Percentiles rank a stretch among this genome's conserved stretches.
These are phyloP conservation scores for Plasmodium blacklocki DNA, from an alignment of 169 alveolate species.

Conservation along the genomic window DNA sequence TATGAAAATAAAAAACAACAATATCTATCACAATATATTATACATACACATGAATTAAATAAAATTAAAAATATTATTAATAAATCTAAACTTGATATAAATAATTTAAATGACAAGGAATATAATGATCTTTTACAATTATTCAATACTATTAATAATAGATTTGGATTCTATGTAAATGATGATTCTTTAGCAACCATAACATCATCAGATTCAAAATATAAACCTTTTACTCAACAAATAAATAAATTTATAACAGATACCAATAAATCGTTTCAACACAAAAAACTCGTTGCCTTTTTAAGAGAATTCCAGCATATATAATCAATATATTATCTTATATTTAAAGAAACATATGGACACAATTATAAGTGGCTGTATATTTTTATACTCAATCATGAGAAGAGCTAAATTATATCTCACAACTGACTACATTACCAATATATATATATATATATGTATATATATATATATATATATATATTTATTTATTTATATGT, in stretches of 20 bases:
- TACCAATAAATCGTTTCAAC: constrained; percentile 14
- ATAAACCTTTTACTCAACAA: background rate
- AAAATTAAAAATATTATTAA: constrained; percentile 7
- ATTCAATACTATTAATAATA: constrained; percentile 24
- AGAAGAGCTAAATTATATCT: no score
- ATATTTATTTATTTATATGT: no score
- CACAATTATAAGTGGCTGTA: no score
- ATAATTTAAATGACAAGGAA: constrained; percentile 31
- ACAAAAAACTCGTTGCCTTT: constrained; percentile 27
- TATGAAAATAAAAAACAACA: constrained; percentile 41
- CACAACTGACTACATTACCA: no score
- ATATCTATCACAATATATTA: constrained; percentile 23
- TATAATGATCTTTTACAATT: constrained; percentile 12
- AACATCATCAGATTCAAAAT: constrained; percentile 1
- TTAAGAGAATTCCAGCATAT: constrained; percentile 18
- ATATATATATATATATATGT: no score
- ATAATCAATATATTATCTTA: background rate
- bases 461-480: no score
- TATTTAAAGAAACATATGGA: background rate
- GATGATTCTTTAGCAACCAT: constrained; percentile 5
- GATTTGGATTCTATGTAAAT: constrained; percentile 63
- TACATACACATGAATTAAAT: constrained; percentile 35
- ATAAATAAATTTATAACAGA: constrained; percentile 3
- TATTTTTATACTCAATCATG: no score
- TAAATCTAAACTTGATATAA: constrained; percentile 13